phyloP scores from a whole-genome alignment of 495 filamentous ascomycete species.

The Penicillium paradoxum region DNA sequence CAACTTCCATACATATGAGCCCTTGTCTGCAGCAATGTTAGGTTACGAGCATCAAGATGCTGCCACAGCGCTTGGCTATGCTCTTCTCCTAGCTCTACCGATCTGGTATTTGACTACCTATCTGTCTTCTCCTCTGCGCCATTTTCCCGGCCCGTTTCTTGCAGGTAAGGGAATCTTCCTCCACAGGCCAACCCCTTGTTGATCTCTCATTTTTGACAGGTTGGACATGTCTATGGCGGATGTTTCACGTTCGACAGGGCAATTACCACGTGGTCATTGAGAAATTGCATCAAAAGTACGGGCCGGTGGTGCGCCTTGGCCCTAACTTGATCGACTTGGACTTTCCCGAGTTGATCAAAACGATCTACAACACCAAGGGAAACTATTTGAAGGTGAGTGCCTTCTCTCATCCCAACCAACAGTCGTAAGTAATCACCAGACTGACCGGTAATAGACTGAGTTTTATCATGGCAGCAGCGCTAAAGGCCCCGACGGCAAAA shows the following conservation, averaged over 20 bases:
- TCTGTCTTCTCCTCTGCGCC: conserved; percentile 24
- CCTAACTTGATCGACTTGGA: conserved; percentile 29
- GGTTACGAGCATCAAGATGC: background rate
- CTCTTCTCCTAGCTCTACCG: background rate
- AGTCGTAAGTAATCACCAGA: background rate
- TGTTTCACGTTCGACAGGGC: conserved; percentile 21
- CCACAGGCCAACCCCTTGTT: background rate
- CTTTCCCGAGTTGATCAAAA: conserved; percentile 23
- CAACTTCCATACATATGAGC: no score
- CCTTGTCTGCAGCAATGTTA: background rate
- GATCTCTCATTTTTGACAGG: conserved; percentile 4
- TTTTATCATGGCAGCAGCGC: conserved; percentile 35
- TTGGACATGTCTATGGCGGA: conserved; percentile 38
- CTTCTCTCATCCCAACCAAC: background rate
- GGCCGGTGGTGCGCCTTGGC: conserved; percentile 30
- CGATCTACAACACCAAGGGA: conserved; percentile 23
- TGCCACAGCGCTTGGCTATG: conserved; percentile 3
- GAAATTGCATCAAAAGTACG: conserved; percentile 30
- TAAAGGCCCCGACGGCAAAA: conserved; percentile 30
- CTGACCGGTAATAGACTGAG: conserved; percentile 24
- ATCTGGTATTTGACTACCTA: conserved; percentile 17
- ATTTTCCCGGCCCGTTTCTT: conserved; percentile 33
- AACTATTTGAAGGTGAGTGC: conserved; percentile 18
- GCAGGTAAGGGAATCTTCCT: conserved; percentile 18
- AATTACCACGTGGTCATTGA: conserved; percentile 29